A percentile compares a stretch with the other conserved stretches of the same genome.
Conservation (phyloP, 257 asterid species). For the Cruciata laevipes region DNA sequence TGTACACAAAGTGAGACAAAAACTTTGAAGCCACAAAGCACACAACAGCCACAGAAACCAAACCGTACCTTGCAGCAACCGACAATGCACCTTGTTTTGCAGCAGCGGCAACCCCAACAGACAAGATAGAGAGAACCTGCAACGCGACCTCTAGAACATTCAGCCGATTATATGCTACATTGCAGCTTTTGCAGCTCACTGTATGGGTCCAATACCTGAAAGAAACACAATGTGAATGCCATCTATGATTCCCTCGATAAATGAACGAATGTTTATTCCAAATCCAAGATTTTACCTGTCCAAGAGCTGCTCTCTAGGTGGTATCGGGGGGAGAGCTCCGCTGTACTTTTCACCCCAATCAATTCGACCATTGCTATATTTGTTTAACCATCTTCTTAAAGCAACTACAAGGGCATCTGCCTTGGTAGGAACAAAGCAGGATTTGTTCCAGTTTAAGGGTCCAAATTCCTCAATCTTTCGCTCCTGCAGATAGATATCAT, state of each 20-base stretch:
- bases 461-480: slow-evolving; percentile 50
- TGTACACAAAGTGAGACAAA: slow-evolving; percentile 70
- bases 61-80: slow-evolving; percentile 30
- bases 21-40: slow-evolving; percentile 72
- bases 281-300: slow-evolving; percentile 43
- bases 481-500: slow-evolving; percentile 36
- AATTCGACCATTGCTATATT: slow-evolving; percentile 53
- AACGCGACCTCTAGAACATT: slow-evolving; percentile 42
- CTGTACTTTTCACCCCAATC: slow-evolving; percentile 56
- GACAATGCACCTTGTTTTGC: slow-evolving; percentile 49
- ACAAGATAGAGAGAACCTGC: slow-evolving; percentile 43
- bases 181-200: slow-evolving; percentile 69
- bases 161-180: slow-evolving; percentile 46
- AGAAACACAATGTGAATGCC: slow-evolving; percentile 1
- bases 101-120: slow-evolving; percentile 59
- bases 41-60: slow-evolving; percentile 45
- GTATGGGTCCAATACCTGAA: slow-evolving; percentile 84
- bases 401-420: slow-evolving; percentile 54
- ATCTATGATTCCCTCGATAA: not conserved
- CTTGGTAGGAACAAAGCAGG: slow-evolving; percentile 71
- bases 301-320: slow-evolving; percentile 63
- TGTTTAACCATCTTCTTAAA: slow-evolving; percentile 70
- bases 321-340: slow-evolving; percentile 59
- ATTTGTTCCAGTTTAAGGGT: slow-evolving; percentile 57
- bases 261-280: not conserved